phyloP scores from a whole-genome alignment of 176 grass and related monocot genomes.

The Dendrocalamus sinicus region DNA sequence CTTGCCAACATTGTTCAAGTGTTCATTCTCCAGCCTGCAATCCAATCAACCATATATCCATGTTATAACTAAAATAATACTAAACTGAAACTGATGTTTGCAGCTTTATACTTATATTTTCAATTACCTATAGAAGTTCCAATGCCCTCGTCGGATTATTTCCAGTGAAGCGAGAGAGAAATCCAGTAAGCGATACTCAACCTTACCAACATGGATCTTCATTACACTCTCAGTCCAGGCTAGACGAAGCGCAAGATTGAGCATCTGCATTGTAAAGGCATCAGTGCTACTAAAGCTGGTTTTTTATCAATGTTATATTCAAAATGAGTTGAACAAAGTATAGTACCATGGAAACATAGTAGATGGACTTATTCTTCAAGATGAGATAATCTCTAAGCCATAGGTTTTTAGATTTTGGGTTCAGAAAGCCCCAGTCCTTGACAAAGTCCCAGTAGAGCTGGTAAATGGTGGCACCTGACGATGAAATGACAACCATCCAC shows the following conservation, averaged over 20 bases:
- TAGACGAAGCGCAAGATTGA: constrained; percentile 84
- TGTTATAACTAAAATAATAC: constrained; percentile 5
- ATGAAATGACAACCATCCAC: constrained; percentile 68
- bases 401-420: constrained; percentile 59
- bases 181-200: constrained; percentile 65
- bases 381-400: constrained; percentile 81
- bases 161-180: constrained; percentile 84
- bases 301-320: not conserved
- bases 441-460: constrained; percentile 99
- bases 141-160: constrained; percentile 83
- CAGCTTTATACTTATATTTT: not conserved
- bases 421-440: constrained; percentile 84
- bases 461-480: constrained; percentile 70
- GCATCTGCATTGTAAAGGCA: constrained; percentile 48
- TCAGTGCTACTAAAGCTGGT: constrained; percentile 28
- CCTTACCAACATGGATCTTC: constrained; percentile 45
- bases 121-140: constrained; percentile 91
- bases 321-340: not conserved
- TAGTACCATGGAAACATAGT: constrained; percentile 82
- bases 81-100: not conserved
- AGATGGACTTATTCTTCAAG: constrained; percentile 77
- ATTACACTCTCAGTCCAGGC: constrained; percentile 91
- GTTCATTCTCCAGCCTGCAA: constrained; percentile 86
- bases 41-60: not conserved
- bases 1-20: constrained; percentile 87